Conservation (phyloP, 257 asterid species). For the Henckelia pumila region DNA sequence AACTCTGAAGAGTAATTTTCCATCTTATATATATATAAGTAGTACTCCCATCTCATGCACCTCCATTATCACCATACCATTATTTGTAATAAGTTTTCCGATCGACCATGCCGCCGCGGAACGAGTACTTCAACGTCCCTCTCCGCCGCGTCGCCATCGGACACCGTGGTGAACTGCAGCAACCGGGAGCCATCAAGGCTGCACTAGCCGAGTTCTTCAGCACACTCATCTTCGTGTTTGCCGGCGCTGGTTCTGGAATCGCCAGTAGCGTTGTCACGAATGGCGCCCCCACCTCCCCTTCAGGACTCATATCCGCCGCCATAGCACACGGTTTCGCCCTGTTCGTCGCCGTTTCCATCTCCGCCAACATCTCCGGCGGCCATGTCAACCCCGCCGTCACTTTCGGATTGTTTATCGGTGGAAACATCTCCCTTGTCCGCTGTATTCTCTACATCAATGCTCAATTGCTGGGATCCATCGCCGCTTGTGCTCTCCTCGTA, state of each 20-base stretch:
- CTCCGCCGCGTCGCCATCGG: slow-evolving; percentile 46
- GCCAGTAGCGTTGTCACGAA: slow-evolving; percentile 44
- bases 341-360: slow-evolving; percentile 52
- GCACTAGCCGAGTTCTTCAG: slow-evolving; percentile 63
- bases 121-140: slow-evolving; percentile 40
- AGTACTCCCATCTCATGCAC: too few species aligned
- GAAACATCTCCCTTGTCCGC: slow-evolving; percentile 52
- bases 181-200: slow-evolving; percentile 48
- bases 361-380: slow-evolving; percentile 67
- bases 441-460: slow-evolving; percentile 53
- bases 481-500: slow-evolving; percentile 41
- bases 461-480: slow-evolving; percentile 54
- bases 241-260: slow-evolving; percentile 66
- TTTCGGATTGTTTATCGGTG: slow-evolving; percentile 54
- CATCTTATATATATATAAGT: too few species aligned
- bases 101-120: slow-evolving; percentile 42
- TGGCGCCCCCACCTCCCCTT: slow-evolving; percentile 27
- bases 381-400: slow-evolving; percentile 75
- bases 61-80: too few species aligned
- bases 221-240: slow-evolving; percentile 54
- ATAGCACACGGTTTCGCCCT: slow-evolving; percentile 55
- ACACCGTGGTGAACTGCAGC: slow-evolving; percentile 41
- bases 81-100: too few species aligned
- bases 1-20: too few species aligned
- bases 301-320: slow-evolving; percentile 47